phyloP scores from a whole-genome alignment of 192 early-diverging fungal species.

The Gryganskiella cystojenkinii region DNA sequence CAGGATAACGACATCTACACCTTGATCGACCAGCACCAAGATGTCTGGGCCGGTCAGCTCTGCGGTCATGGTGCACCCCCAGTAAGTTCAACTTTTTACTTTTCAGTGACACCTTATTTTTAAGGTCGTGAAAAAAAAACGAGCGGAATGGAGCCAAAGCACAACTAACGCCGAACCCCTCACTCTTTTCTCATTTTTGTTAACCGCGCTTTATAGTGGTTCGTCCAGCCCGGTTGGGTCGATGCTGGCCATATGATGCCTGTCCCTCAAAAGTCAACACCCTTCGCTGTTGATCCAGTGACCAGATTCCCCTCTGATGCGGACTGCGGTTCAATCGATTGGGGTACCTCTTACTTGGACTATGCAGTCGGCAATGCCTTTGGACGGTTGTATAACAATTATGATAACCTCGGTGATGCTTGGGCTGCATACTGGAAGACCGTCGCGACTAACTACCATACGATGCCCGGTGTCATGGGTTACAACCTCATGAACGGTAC shows the following conservation, averaged over 20 bases:
- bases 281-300: conserved; percentile 54
- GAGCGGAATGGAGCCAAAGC: neutral
- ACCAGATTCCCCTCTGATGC: conserved; percentile 48
- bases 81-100: conserved; percentile 24
- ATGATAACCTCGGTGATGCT: conserved; percentile 61
- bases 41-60: conserved; percentile 60
- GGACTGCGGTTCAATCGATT: conserved; percentile 54
- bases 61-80: conserved; percentile 65
- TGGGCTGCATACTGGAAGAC: conserved; percentile 68
- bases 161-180: neutral
- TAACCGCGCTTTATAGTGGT: conserved; percentile 26
- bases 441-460: conserved; percentile 59
- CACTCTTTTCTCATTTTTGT: neutral
- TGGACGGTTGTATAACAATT: conserved; percentile 66
- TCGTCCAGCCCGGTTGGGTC: conserved; percentile 54
- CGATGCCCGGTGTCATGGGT: conserved; percentile 64
- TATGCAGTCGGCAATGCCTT: conserved; percentile 60
- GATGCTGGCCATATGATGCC: conserved; percentile 31
- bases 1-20: conserved; percentile 68
- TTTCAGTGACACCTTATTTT: neutral
- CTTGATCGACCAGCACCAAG: conserved; percentile 74
- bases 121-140: too few species aligned
- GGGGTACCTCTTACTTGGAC: conserved; percentile 53
- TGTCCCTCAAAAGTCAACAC: conserved; percentile 45
- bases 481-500: conserved; percentile 71